A percentile compares a stretch with the other conserved stretches of the same genome.
Conservation (phyloP, 176 grass and related monocot genomes). For the Coix lacrymajobi region DNA sequence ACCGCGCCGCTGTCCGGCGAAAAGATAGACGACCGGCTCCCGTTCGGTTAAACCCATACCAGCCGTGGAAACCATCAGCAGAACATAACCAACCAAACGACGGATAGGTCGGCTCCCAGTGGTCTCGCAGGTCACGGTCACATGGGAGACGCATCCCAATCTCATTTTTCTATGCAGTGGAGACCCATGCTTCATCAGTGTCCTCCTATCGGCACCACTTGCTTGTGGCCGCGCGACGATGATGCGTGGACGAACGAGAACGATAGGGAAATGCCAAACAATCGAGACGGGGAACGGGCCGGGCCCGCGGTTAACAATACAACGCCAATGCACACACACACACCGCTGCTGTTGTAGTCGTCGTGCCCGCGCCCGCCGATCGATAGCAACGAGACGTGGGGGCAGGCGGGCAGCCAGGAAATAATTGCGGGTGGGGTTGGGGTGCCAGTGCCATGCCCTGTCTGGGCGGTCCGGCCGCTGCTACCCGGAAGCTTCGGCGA, state of each 20-base stretch:
- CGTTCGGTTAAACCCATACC: too few relatives aligned
- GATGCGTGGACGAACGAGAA: background rate
- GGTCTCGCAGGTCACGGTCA: background rate
- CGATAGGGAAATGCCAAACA: background rate
- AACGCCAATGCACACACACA: too few relatives aligned
- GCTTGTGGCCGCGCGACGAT: too few relatives aligned
- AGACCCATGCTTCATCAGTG: background rate
- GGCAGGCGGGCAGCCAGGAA: background rate
- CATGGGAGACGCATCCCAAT: background rate
- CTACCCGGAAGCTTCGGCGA: slow-evolving; percentile 40
- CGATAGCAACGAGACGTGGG: background rate
- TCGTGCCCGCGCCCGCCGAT: too few relatives aligned
- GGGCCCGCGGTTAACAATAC: too few relatives aligned
- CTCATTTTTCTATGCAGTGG: background rate
- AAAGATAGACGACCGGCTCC: too few relatives aligned
- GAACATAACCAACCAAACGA: too few relatives aligned
- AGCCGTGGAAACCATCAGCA: too few relatives aligned
- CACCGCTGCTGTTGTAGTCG: background rate
- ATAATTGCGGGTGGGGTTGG: slow-evolving; percentile 19
- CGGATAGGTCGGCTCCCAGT: too few relatives aligned
- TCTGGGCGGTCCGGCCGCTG: slow-evolving; percentile 13
- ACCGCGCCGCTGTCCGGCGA: background rate
- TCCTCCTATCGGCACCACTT: background rate
- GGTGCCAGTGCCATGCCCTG: slow-evolving; percentile 7
- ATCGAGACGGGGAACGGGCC: background rate